Base-by-base conservation (phyloP, 192 early-diverging fungal genomes). In the Backusella parvicylindrica region DNA sequence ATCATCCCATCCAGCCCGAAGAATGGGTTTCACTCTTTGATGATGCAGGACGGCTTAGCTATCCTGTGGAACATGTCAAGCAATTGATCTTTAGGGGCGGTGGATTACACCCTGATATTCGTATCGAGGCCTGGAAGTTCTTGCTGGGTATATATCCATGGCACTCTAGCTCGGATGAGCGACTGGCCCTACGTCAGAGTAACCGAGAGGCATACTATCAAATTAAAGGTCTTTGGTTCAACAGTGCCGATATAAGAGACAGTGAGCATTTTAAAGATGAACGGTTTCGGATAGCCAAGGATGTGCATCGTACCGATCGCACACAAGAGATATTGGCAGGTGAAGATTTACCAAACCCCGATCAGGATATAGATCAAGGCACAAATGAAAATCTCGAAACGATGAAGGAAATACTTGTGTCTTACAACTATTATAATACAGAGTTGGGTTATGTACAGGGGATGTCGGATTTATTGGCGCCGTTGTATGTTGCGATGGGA, bases 381-480 rank as follows among this genome's bases (percentile, higher is more conserved):
- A 91, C 91, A 41, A 94, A 89, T 73, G 86, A 87, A 50, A 94
- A 93, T 68, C 74, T 99, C 38, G 94, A 94, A 71, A 84, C 91
- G 49, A 89, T 99, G 82, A 92, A 96, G 70, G 93, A 97, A 79
- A 91, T 99, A 35, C 79, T 99, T 49, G 88, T 98, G 83, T 95
- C 96, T 3, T 99, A 96, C 76, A 93, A 95, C 70, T 89, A 92
- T 72, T 91, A 93, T 83, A 91, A 96, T 80, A 89, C 90, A 74
- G 87, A 91, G 37, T 75, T 91, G 30, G 89, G 95, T 30, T 98
- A 96, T 74, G 96, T 98, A 0, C 96, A 99, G 82, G 98, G 98
- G n/a, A 99, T 99, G 98, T 93, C 90, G 35, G 98, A 99, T 74
- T 84, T 99, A 18, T 83, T 93, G 36, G 92, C 95, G 18, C 96